Evolutionary conservation across 164 flowering plant genomes (phyloP).

Genomic region (Annona cherimola): DNA sequence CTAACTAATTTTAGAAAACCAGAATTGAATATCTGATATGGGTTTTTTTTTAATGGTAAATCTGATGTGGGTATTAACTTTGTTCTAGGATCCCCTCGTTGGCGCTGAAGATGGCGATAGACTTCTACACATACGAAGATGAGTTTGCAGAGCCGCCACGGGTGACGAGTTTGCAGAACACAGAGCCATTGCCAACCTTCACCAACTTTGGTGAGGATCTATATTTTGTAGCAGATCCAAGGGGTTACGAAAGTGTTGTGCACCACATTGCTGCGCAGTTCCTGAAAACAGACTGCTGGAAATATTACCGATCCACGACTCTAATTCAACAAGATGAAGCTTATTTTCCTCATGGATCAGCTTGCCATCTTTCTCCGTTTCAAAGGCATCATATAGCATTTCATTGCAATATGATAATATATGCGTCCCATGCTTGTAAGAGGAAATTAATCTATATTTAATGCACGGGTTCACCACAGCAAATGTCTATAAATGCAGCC

Average conservation of each 20-base stretch:
- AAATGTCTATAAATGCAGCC: too few relatives aligned
- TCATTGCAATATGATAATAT: too few relatives aligned
- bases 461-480: too few relatives aligned
- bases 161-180: conserved; percentile 37
- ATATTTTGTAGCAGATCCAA: conserved; percentile 36
- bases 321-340: conserved; percentile 22
- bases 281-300: conserved; percentile 19
- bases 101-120: conserved; percentile 25
- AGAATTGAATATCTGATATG: too few relatives aligned
- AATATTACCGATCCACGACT: conserved; percentile 26
- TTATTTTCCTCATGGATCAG: too few relatives aligned
- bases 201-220: conserved; percentile 26
- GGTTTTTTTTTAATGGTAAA: too few relatives aligned
- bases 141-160: conserved; percentile 43
- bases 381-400: too few relatives aligned
- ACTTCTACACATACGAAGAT: conserved; percentile 30
- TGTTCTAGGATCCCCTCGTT: conserved; percentile 23
- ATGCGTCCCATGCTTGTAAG: too few relatives aligned
- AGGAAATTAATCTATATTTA: too few relatives aligned
- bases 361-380: too few relatives aligned
- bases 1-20: too few relatives aligned
- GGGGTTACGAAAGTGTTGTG: conserved; percentile 36
- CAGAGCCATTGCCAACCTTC: conserved; percentile 29
- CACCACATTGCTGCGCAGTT: conserved; percentile 23
- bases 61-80: too few relatives aligned